These are phyloP conservation scores for Fusarium temperatum DNA, from an alignment of 2,329 filamentous ascomycete genomes.

Conservation along the genomic window DNA sequence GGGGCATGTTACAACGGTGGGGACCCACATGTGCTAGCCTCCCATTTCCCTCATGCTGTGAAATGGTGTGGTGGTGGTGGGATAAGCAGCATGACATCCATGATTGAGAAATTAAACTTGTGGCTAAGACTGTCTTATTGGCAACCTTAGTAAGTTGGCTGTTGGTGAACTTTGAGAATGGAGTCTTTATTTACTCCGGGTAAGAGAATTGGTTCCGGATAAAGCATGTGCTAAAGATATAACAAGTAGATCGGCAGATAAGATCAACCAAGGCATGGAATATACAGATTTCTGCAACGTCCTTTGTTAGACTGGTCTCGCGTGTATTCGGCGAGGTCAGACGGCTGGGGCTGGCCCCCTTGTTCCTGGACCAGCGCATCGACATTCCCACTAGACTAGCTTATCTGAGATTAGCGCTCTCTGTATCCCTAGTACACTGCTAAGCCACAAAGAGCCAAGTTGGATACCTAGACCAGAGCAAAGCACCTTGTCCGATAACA, in stretches of 20 bases:
- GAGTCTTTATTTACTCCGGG: background rate
- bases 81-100: slow-evolving; percentile 21
- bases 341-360: slow-evolving; percentile 5
- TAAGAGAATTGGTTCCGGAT: background rate
- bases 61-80: slow-evolving; percentile 22
- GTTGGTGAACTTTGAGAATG: slow-evolving; percentile 9
- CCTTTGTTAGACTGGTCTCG: slow-evolving; percentile 3
- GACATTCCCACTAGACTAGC: slow-evolving; percentile 8
- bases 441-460: slow-evolving; percentile 34
- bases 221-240: background rate
- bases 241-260: background rate
- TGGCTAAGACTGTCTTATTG: slow-evolving; percentile 21
- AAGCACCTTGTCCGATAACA: slow-evolving; percentile 29
- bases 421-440: slow-evolving; percentile 24
- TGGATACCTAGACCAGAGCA: slow-evolving; percentile 25
- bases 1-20: slow-evolving; percentile 18
- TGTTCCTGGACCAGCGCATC: slow-evolving; percentile 33
- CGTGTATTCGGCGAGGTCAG: background rate
- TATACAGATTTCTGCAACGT: slow-evolving; percentile 5
- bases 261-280: slow-evolving; percentile 2
- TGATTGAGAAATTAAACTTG: slow-evolving; percentile 34
- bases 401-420: slow-evolving; percentile 24
- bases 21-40: slow-evolving; percentile 30
- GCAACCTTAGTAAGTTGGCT: background rate
- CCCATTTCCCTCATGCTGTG: slow-evolving; percentile 8